Evolutionary conservation across 2,329 filamentous ascomycete genomes (phyloP), one percentile per base, ranked within the genome.

Genomic region (Boeremia exigua): DNA sequence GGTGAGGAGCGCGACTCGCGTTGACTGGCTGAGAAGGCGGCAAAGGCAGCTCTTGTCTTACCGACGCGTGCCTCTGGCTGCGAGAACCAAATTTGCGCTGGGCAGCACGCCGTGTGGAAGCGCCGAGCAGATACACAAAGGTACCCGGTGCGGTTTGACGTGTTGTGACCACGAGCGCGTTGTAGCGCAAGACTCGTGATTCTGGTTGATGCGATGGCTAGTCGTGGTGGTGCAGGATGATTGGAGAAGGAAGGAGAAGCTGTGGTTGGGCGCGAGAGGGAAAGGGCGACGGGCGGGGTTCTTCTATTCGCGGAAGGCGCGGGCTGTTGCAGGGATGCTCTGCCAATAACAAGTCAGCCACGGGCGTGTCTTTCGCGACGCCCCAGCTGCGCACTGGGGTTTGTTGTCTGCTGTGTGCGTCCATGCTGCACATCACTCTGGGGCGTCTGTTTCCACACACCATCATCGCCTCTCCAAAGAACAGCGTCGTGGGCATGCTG

Each of bases 151-250:
- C 55, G 49, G 55, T 53, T 62, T 54, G 56, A 51, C 56, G 59
- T 56, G 39, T 51, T 52, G 53, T 46, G 55, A 47, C 56, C 61
- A 66, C 64, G 62, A 63, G 61, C 57, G 59, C 59, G 60, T 43
- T 38, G 65, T 69, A 44, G 63, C 65, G 65, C 67, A 67, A 63
- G 63, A 62, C 62, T 59, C 65, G 62, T 62, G 61, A 61, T 65
- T 57, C 47, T 51, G 60, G 53, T 37, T 48, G 53, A 54, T 55
- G 47, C 47, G 50, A 58, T 64, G 58, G 59, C 55, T 62, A 61
- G 58, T 56, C 48, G 58, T 56, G 51, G 54, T 64, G 61, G 57
- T 66, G 63, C 62, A 63, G 56, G 60, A 52, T 65, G 68, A 71
- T 67, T 70, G 67, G 69, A 67, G 55, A 61, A 29, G 57, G 53